phyloP scores from a whole-genome alignment of 257 asterid species.

The Forsythia viridissima region DNA sequence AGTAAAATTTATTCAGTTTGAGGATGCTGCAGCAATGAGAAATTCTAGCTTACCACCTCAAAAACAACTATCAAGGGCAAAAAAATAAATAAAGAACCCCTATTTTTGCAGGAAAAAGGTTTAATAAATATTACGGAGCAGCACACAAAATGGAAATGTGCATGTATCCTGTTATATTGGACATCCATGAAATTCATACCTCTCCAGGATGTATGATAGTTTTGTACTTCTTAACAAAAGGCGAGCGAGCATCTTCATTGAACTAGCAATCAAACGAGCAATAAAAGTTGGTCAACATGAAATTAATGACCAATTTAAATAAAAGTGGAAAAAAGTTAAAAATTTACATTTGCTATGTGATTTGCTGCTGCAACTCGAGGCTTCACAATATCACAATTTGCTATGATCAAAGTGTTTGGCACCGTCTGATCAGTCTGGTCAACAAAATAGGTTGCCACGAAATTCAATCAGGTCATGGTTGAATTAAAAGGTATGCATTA shows the following conservation, averaged over 20 bases:
- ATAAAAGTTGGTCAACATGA: constrained; percentile 20
- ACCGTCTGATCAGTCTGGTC: constrained; percentile 85
- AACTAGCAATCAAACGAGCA: constrained; percentile 48
- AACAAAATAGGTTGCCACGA: constrained; percentile 3
- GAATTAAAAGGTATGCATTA: not conserved
- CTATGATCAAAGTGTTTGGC: constrained; percentile 91
- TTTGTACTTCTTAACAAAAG: constrained; percentile 90
- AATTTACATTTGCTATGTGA: constrained; percentile 79
- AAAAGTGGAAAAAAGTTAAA: constrained; percentile 6
- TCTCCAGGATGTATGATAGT: constrained; percentile 98
- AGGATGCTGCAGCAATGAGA: too few relatives aligned
- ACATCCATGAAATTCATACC: constrained; percentile 42
- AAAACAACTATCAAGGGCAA: not conserved
- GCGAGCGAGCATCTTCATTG: constrained; percentile 92
- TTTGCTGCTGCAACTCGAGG: constrained; percentile 89
- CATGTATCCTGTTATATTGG: not conserved
- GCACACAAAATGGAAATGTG: not conserved
- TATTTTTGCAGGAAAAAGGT: too few relatives aligned
- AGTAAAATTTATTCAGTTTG: too few relatives aligned
- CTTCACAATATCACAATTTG: constrained; percentile 91
- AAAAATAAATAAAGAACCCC: too few relatives aligned
- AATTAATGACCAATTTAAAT: not conserved
- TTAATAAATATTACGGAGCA: not conserved
- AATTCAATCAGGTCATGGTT: constrained; percentile 16
- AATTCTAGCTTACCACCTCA: not conserved